phyloP scores from a whole-genome alignment of 805 yeast genomes.

The Scheffersomyces lignosus region DNA sequence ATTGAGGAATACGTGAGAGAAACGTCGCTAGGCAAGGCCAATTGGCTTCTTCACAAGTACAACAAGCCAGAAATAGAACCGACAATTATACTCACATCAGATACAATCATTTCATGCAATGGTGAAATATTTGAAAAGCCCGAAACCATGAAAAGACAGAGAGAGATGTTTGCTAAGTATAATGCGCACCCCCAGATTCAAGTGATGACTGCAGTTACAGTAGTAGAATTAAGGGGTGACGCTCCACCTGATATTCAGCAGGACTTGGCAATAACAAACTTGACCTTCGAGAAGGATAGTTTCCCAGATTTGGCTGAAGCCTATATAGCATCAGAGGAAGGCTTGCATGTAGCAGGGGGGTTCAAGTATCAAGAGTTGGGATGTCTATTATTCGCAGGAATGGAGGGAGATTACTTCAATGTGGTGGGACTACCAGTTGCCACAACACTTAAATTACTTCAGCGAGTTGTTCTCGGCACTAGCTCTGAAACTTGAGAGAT shows the following conservation, averaged over 20 bases:
- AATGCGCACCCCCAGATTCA: constrained; percentile 16
- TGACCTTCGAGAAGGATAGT: constrained; percentile 48
- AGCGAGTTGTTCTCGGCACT: constrained; percentile 15
- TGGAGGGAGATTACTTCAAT: constrained; percentile 82
- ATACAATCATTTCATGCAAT: constrained; percentile 67
- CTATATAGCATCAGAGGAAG: constrained; percentile 75
- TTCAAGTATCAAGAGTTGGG: constrained; percentile 80
- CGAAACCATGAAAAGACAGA: constrained; percentile 23
- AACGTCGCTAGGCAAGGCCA: constrained; percentile 72
- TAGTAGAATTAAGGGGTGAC: constrained; percentile 17
- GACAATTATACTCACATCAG: constrained; percentile 59
- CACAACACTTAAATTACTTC: constrained; percentile 49
- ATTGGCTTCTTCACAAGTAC: constrained; percentile 53
- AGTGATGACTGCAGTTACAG: constrained; percentile 37
- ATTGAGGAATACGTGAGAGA: constrained; percentile 59
- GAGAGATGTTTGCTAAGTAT: constrained; percentile 29
- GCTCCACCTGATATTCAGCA: background rate
- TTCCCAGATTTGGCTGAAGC: constrained; percentile 56
- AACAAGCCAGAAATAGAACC: constrained; percentile 17
- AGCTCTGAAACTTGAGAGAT: background rate
- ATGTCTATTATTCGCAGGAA: constrained; percentile 56
- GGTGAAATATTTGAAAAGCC: constrained; percentile 82
- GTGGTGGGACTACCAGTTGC: constrained; percentile 85
- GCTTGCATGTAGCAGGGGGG: constrained; percentile 86
- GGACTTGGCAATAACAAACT: constrained; percentile 35